Evolutionary conservation across 148 eudicot genomes (phyloP).

Genomic region (Vaccinium macrocarpon): DNA sequence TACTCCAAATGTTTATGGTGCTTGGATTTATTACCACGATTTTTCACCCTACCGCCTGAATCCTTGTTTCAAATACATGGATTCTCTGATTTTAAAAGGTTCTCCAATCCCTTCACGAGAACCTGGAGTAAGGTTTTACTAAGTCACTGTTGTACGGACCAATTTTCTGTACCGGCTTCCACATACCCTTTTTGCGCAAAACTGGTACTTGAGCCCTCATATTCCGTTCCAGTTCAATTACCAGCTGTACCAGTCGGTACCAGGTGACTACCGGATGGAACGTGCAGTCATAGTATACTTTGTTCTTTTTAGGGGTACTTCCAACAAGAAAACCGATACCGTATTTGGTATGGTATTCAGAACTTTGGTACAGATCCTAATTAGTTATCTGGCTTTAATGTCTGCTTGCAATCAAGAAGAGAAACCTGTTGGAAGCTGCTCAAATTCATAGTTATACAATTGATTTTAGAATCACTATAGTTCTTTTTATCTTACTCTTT

Average conservation of each 20-base stretch:
- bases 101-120: neutral
- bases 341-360: too few species aligned
- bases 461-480: neutral
- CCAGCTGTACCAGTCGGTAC: too few species aligned
- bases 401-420: neutral
- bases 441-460: neutral
- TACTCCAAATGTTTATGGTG: neutral
- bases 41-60: neutral
- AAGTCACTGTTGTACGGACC: neutral
- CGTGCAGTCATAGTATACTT: too few species aligned
- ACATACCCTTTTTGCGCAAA: too few species aligned
- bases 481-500: neutral
- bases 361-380: neutral
- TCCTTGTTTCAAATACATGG: neutral
- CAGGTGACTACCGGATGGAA: too few species aligned
- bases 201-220: too few species aligned
- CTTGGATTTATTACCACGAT: neutral
- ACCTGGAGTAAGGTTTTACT: neutral
- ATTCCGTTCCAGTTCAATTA: too few species aligned
- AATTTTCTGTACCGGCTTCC: too few species aligned
- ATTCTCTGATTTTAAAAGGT: neutral
- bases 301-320: too few species aligned
- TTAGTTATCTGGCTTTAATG: neutral
- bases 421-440: neutral
- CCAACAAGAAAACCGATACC: too few species aligned